Base-by-base conservation (phyloP, 2,329 filamentous ascomycete species). In the Paecilomyces niveus region DNA sequence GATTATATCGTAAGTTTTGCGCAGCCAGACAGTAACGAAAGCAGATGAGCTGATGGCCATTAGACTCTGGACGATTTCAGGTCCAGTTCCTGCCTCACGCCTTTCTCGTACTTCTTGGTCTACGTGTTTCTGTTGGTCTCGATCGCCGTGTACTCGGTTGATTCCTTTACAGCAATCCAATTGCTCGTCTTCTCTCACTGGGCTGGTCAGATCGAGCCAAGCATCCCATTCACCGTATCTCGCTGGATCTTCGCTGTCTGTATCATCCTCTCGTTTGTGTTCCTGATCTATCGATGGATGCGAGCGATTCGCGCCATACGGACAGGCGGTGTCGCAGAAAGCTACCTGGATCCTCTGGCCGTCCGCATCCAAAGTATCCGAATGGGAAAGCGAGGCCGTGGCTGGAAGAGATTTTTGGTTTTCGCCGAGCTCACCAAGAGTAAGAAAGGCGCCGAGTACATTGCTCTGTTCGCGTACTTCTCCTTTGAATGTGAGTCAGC, bases 171-270 rank as follows among this genome's bases (percentile, higher is more conserved):
- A 3, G 92, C 92, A 62, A 84, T 97, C 76, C 95, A 96, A 63
- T 81, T 99, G 49, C 83, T 99, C 55, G 89, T 84, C 58, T 97
- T 96, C 77, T 85, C 95, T 76, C 85, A 85, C 60, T 97, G 92
- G 92, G 90, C 90, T 1, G 90, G 89, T 56, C 83, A 90, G 64
- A 89, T 97, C 65, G 78, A 90, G 65, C 92, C 92, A 1, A 83
- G 84, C 49, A 88, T 97, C 63, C 83, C 86, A 3, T 85, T 95
- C 68, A 78, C 85, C 54, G 83, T 93, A 57, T 89, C 91, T 11
- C 95, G 94, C 77, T 97, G 92, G 92, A 92, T 99, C 72, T 99
- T 97, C 72, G 89, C 90, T 29, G 84, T 85, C 58, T 96, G 92
- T 72, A 97, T 99, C 70, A 88, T 97, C 63, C 81, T 94, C 35